Evolutionary conservation across 139 green algal genomes (phyloP), one percentile per base, ranked within the genome.

Genomic region (Coelastrella sp.): DNA sequence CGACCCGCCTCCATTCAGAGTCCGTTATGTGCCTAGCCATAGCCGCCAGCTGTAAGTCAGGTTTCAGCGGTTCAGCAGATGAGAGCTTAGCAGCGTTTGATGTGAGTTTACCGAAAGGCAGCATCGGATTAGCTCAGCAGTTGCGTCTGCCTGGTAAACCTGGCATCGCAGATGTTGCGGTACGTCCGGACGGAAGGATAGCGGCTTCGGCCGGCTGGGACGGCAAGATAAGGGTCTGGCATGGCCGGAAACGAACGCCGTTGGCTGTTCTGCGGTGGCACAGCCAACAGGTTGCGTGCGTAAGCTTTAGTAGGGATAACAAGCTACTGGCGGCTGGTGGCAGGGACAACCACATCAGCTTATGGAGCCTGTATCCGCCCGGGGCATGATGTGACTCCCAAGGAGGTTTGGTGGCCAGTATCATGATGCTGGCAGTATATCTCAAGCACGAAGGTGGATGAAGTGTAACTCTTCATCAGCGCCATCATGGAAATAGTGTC

Each of bases 311-410:
- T 19, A 68, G 74, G 19, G 74, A 83, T 58, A 64, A 54, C 5
- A 4, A 5, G 75, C 7, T 84, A 57, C 60, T 90, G 86, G 86
- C 86, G 20, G 61, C 86, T 20, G 86, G 86, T 3, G 60, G 60
- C 3, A 23, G 86, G 13, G 86, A 90, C 75, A 74, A 83, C 32
- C 13, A 56, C 59, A 83, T 90, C 58, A 83, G 73, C 58, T 17
- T 90, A 73, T 90, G 86, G 86, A 78, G 74, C 73, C 13, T 90
- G 10, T 90, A 83, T 58, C 85, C 85, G 13, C 83, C 83, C 22
- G 17, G 32, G 32, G 32, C 32, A 47, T 47, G 32, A 47, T 1
- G 32, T 47, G 32, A 47, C 32, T 47, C 32, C 32, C 32, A 47
- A 47, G 32, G 32, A 47, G 32, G 32, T 47, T 47, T 47, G 32